Percentiles rank a stretch among this genome's conserved stretches.
phyloP scores from a whole-genome alignment of 805 yeast genomes.

The Ogataea polymorpha region DNA sequence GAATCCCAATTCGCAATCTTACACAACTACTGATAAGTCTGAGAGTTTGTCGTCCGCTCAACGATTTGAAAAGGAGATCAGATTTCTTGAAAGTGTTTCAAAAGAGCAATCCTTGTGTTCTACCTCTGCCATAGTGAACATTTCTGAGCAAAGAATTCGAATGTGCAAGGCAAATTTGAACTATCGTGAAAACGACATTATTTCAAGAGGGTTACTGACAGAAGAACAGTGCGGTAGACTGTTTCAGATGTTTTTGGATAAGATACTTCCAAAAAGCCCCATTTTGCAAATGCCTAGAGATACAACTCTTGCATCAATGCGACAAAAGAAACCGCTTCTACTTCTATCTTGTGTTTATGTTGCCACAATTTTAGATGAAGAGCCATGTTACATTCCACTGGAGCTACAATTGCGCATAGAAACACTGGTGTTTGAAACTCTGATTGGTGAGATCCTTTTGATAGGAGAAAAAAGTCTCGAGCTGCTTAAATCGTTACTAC shows the following conservation, averaged over 20 bases:
- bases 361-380: slow-evolving; percentile 43
- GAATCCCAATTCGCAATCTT: slow-evolving; percentile 14
- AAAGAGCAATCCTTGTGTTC: slow-evolving; percentile 37
- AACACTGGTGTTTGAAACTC: slow-evolving; percentile 47
- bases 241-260: slow-evolving; percentile 45
- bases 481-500: slow-evolving; percentile 56
- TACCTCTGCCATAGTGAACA: slow-evolving; percentile 44
- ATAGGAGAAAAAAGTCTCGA: slow-evolving; percentile 71
- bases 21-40: slow-evolving; percentile 4
- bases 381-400: slow-evolving; percentile 27
- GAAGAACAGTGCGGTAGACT: slow-evolving; percentile 57
- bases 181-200: slow-evolving; percentile 42
- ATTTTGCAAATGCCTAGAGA: slow-evolving; percentile 51
- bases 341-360: slow-evolving; percentile 65
- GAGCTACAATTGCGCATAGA: slow-evolving; percentile 49
- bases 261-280: slow-evolving; percentile 50
- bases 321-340: slow-evolving; percentile 54
- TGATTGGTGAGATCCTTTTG: slow-evolving; percentile 59
- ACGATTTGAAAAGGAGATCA: slow-evolving; percentile 40
- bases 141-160: slow-evolving; percentile 41
- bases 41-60: slow-evolving; percentile 1
- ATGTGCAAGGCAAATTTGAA: slow-evolving; percentile 28
- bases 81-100: slow-evolving; percentile 34
- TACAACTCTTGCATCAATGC: slow-evolving; percentile 44
- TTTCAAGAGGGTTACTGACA: slow-evolving; percentile 56